Percentiles rank a stretch among this genome's conserved stretches.
phyloP scores from a whole-genome alignment of 306 rosid genomes.

The Quercus ilex region DNA sequence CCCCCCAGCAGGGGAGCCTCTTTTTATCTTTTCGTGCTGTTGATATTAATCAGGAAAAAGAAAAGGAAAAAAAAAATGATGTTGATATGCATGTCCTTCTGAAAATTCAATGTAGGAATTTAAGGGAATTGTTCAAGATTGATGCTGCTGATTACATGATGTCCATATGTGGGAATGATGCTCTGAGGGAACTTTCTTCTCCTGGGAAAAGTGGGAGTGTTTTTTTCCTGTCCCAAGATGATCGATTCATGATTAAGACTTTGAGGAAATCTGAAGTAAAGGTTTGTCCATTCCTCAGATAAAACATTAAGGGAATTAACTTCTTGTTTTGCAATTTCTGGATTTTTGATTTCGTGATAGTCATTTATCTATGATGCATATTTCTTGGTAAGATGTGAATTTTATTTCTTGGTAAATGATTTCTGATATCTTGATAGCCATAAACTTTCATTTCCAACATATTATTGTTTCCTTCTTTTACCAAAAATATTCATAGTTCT shows the following conservation, averaged over 20 bases:
- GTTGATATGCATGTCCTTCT: slow-evolving; percentile 13
- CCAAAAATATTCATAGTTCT: neutral
- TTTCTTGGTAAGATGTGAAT: neutral
- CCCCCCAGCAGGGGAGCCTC: too few relatives aligned
- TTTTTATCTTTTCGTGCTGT: neutral
- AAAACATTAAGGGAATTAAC: neutral
- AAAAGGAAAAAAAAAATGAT: neutral
- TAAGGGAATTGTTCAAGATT: slow-evolving; percentile 96
- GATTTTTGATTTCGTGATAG: neutral
- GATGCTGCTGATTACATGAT: slow-evolving; percentile 99
- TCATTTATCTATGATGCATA: neutral
- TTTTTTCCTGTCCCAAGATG: slow-evolving; percentile 96
- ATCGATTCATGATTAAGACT: slow-evolving; percentile 96
- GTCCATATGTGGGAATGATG: slow-evolving; percentile 99
- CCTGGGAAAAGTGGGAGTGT: slow-evolving; percentile 99
- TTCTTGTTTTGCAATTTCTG: neutral
- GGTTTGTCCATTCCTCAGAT: slow-evolving; percentile 51
- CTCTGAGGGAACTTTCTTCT: slow-evolving; percentile 93
- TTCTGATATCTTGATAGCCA: too few relatives aligned
- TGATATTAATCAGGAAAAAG: too few relatives aligned
- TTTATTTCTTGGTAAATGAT: too few relatives aligned
- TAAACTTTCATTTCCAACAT: neutral
- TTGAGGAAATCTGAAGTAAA: slow-evolving; percentile 95
- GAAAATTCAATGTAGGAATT: slow-evolving; percentile 54
- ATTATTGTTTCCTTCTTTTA: neutral